Evolutionary conservation across 2,329 filamentous ascomycete species (phyloP).

Genomic region (Penicillium brevicompactum): DNA sequence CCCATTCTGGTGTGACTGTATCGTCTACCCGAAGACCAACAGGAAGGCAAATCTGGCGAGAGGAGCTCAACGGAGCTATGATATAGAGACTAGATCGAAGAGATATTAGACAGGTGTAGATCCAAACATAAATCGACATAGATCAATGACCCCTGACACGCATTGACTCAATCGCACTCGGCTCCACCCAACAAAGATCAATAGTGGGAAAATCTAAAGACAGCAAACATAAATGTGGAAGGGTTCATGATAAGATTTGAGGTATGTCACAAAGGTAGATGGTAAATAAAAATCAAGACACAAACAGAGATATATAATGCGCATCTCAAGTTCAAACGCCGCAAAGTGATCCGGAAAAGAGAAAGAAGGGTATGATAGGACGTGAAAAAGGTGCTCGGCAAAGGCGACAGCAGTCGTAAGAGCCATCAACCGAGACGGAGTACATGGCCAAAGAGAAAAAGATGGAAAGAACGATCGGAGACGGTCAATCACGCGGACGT

Average conservation of each 20-base stretch:
- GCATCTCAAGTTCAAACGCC: conserved; percentile 14
- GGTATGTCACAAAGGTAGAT: neutral
- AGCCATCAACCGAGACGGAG: neutral
- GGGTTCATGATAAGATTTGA: neutral
- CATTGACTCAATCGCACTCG: neutral
- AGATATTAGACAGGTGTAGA: neutral
- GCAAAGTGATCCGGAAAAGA: conserved; percentile 9
- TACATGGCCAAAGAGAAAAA: conserved; percentile 7
- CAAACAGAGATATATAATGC: conserved; percentile 1
- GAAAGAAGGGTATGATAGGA: conserved; percentile 24
- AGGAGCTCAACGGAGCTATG: neutral
- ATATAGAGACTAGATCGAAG: neutral
- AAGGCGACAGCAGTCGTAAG: conserved; percentile 12
- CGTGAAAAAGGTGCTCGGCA: conserved; percentile 16
- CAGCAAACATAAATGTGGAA: neutral
- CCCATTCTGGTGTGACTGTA: neutral
- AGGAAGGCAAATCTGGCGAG: neutral
- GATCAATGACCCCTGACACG: neutral
- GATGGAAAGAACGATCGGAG: conserved; percentile 15
- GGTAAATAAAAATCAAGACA: conserved; percentile 5
- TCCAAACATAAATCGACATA: neutral
- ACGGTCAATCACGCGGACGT: neutral
- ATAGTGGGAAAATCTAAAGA: neutral
- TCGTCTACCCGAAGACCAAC: neutral
- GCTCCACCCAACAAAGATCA: neutral